Base-by-base conservation (phyloP, 176 grass and related monocot genomes). In the Puccinellia tenuiflora region DNA sequence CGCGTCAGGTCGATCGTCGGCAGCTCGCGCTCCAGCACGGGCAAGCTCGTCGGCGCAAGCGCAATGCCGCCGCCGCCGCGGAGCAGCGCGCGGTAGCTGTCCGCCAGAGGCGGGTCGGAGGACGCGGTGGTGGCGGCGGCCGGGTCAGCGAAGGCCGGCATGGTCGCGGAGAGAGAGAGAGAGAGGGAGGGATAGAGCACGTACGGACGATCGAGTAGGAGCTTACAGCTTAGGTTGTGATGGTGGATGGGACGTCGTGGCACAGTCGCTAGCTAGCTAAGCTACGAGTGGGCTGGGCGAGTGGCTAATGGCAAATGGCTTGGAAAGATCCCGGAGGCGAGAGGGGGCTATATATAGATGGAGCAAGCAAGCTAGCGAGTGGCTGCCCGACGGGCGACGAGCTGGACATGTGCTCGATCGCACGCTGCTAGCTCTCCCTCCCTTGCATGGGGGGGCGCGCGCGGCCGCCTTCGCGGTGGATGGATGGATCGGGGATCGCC, bases 71-170 rank as follows among this genome's bases (percentile, higher is more conserved):
- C 60, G 74, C 31, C 77, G 26, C 29, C 24, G 28, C 54, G 85
- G 25, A 90, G 88, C 71, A 95, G 82, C 18, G 90, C 39, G 68
- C 80, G 81, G 76, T 92, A 92, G 83, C 88, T 92, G 38, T 88
- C 75, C 18, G 29, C 80, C 46, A 96, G 85, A 2, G 93, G 93
- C 12, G 90, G 93, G 6, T 96, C 83, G 30, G 64, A 39, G 68
- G 82, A 34, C 43, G 43, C 15, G 43, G 43, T 15, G 54, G 64
- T 51, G 70, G 77, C 45, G 54, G 64, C 42, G 70, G 77, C 45
- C 16, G 57, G 46, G 22, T 85, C 61, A 4, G 20, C 11, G 53
- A 86, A 48, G 65, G 56, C 74, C 57, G 75, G 84, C 88, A 86
- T 90, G 87, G 82, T 57, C 20, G 56, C 57, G 40, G 54, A n/a